A percentile compares a stretch with the other conserved stretches of the same genome.
These are phyloP conservation scores for Kodamaea arcana DNA, from an alignment of 1,139 yeast species.

Conservation along the genomic window DNA sequence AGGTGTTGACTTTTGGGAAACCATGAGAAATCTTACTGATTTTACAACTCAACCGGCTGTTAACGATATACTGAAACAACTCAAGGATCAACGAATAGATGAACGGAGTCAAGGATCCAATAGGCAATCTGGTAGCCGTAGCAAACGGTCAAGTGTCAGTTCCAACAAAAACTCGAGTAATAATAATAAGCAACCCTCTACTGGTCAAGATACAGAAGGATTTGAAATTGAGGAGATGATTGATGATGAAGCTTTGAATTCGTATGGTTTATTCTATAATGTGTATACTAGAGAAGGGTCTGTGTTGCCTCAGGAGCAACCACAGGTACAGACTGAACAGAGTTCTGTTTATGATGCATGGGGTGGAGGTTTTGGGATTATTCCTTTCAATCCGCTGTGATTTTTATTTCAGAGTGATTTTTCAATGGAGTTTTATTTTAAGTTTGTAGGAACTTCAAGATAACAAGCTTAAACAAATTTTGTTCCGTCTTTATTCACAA, in stretches of 20 bases:
- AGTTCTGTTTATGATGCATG: conserved; percentile 17
- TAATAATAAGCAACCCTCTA: background rate
- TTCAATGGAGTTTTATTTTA: too few relatives aligned
- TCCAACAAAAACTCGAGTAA: background rate
- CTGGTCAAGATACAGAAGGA: conserved; percentile 2
- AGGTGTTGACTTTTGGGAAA: conserved; percentile 69
- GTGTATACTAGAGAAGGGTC: conserved; percentile 35
- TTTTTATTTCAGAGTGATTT: too few relatives aligned
- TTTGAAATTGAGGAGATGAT: conserved; percentile 24
- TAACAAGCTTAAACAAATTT: too few relatives aligned
- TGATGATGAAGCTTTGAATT: conserved; percentile 30
- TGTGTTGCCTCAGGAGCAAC: conserved; percentile 23
- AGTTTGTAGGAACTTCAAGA: too few relatives aligned
- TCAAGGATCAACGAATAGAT: conserved; percentile 1
- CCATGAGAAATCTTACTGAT: conserved; percentile 50
- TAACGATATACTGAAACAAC: conserved; percentile 6
- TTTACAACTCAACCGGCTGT: conserved; percentile 24
- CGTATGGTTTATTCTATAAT: conserved; percentile 36
- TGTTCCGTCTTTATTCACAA: too few relatives aligned
- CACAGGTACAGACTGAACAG: conserved; percentile 10
- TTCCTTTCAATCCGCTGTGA: conserved; percentile 36
- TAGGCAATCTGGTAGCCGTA: background rate
- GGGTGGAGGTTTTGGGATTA: conserved; percentile 28
- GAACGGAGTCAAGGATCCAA: background rate
- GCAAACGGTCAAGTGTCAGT: background rate